Evolutionary conservation across 768 basidiomycete species (phyloP).

Genomic region (Termitomyces sp.): DNA sequence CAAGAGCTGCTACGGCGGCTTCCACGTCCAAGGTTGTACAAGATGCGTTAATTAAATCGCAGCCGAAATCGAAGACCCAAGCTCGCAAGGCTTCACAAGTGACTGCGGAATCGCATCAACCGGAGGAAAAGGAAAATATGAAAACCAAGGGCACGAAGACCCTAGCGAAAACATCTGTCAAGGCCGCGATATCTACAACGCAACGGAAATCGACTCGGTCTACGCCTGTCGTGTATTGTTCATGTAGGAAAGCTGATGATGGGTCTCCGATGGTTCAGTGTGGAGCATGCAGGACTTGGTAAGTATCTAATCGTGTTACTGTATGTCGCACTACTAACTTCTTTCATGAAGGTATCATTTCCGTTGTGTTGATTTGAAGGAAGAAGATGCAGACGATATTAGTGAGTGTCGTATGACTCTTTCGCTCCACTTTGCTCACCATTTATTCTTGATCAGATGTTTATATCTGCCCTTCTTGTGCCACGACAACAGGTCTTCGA

Average conservation of each 20-base stretch:
- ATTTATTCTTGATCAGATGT: constrained; percentile 37
- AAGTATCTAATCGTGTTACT: constrained; percentile 9
- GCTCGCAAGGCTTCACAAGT: constrained; percentile 12
- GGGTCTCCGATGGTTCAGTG: constrained; percentile 82
- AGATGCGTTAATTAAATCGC: constrained; percentile 8
- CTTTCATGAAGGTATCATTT: constrained; percentile 70
- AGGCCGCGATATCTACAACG: neutral
- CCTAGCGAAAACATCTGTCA: constrained; percentile 10
- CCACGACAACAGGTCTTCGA: constrained; percentile 55
- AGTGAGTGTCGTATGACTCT: constrained; percentile 43
- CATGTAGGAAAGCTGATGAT: constrained; percentile 68
- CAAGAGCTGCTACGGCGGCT: constrained; percentile 28
- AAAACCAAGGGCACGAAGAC: constrained; percentile 13
- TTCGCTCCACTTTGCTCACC: neutral
- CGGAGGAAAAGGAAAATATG: constrained; percentile 26
- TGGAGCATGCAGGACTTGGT: constrained; percentile 69
- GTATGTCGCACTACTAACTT: constrained; percentile 5
- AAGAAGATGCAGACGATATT: constrained; percentile 71
- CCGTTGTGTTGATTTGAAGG: constrained; percentile 61
- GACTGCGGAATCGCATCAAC: constrained; percentile 12
- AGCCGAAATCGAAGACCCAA: constrained; percentile 13
- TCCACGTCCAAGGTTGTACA: constrained; percentile 15
- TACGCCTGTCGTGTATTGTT: constrained; percentile 41
- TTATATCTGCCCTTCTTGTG: constrained; percentile 53
- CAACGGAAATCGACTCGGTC: constrained; percentile 7